Evolutionary conservation across 768 basidiomycete species (phyloP), one percentile per base, ranked within the genome.

Genomic region (Suillus luteus): DNA sequence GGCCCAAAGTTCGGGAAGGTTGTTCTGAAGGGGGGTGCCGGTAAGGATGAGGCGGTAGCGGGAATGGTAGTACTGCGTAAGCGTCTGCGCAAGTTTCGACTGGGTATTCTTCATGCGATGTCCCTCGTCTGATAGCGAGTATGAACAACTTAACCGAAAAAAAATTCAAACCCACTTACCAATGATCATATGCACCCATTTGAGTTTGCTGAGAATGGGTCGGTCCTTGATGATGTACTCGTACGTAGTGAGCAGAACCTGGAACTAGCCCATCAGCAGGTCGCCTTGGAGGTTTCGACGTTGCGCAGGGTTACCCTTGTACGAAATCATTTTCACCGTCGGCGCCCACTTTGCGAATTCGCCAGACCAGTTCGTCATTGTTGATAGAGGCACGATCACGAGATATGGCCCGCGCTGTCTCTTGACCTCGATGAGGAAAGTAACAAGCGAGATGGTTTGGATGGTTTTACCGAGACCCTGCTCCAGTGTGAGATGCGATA

Each of bases 271-370:
- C 60, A 85, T 77, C 41, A 93, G 86, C 62, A 98, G 78, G 41
- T 95, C 91, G 52, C 79, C 79, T 74, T 96, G 93, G 40, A 95
- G 77, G 43, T 84, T 84, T 54, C 92, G 87, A 62, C 96, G 89
- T 66, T 92, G 91, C 14, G 83, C 75, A 2, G 95, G 96, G 63
- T 95, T 93, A 60, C 96, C 96, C 71, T 97, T 98, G 82, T 96
- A 95, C 38, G 95, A 85, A 49, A 97, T 80, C 59, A 82, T 83
- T 71, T 84, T 86, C 59, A 98, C 89, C 12, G 81, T 75, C 0
- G 96, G 96, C 4, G 95, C 95, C 95, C 96, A 97, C 74, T 95
- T 95, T n/a, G 91, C 89, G 71, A 98, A 97, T 79, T 97, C 95
- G 64, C 94, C 90, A 1, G 92, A 87, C 95, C 95, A 97, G 73